Evolutionary conservation across 2,329 filamentous ascomycete species (phyloP).

Genomic region (Bipolaris victoriae): DNA sequence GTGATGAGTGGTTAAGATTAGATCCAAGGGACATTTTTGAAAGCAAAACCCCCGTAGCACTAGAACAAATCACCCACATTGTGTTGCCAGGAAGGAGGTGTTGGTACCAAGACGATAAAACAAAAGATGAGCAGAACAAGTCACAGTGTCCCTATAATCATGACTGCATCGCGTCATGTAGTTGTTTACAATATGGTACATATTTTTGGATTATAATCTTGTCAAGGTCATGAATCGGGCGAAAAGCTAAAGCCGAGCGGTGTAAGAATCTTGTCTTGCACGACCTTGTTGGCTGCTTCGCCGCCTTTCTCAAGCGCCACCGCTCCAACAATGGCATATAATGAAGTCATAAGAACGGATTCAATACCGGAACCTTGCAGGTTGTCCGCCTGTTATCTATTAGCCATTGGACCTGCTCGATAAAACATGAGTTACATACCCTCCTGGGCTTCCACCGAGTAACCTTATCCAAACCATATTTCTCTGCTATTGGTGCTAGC

Average conservation of each 20-base stretch:
- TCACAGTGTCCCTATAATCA: not conserved
- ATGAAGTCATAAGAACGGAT: conserved; percentile 73
- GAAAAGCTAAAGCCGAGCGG: conserved; percentile 48
- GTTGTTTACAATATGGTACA: conserved; percentile 22
- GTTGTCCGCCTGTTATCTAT: conserved; percentile 62
- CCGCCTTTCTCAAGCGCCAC: conserved; percentile 87
- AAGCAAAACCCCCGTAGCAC: too few species aligned
- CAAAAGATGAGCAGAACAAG: not conserved
- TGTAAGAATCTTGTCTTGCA: conserved; percentile 75
- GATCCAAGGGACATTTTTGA: too few species aligned
- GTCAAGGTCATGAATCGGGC: conserved; percentile 19
- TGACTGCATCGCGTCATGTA: conserved; percentile 9
- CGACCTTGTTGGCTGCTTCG: conserved; percentile 74
- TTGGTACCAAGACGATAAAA: too few species aligned
- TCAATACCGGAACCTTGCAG: conserved; percentile 75
- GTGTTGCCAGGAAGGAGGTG: too few species aligned
- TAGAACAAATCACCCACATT: too few species aligned
- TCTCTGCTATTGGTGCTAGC: conserved; percentile 70
- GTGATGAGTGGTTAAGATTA: too few species aligned
- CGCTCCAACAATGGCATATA: conserved; percentile 88
- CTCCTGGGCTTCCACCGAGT: conserved; percentile 87
- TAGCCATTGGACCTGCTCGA: not conserved
- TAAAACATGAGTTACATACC: conserved; percentile 59
- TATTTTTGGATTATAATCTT: conserved; percentile 9
- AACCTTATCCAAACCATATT: conserved; percentile 74